These are phyloP conservation scores for Kwoniella botswanensis DNA, from an alignment of 768 basidiomycete species.

Conservation along the genomic window DNA sequence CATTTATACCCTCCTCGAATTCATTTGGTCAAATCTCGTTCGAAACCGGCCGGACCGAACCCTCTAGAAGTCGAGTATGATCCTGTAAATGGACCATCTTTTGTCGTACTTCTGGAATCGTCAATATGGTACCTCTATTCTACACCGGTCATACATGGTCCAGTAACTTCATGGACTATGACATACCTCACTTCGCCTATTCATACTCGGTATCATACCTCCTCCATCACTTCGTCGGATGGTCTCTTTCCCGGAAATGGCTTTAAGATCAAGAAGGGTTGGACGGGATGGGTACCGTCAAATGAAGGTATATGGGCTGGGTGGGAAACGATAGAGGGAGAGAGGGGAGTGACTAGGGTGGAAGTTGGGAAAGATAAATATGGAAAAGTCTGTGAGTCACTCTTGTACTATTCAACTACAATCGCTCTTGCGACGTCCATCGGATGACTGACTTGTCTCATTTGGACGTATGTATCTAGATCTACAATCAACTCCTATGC, in stretches of 20 bases:
- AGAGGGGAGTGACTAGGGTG: slow-evolving; percentile 28
- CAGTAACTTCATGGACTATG: slow-evolving; percentile 24
- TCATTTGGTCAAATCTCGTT: slow-evolving; percentile 3
- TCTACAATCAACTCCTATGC: slow-evolving; percentile 35
- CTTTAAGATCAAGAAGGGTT: slow-evolving; percentile 27
- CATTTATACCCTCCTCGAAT: slow-evolving; percentile 38
- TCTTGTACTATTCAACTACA: background rate
- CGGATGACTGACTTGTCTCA: background rate
- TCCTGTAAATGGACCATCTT: slow-evolving; percentile 30
- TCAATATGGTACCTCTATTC: slow-evolving; percentile 23
- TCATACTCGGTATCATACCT: slow-evolving; percentile 29
- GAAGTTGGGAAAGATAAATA: slow-evolving; percentile 33
- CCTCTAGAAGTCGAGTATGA: slow-evolving; percentile 19
- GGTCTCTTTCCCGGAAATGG: slow-evolving; percentile 19
- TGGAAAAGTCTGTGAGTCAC: slow-evolving; percentile 34
- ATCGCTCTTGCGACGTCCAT: background rate
- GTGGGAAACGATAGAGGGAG: slow-evolving; percentile 27
- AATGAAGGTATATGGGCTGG: slow-evolving; percentile 44
- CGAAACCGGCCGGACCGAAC: slow-evolving; percentile 32
- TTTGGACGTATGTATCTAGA: slow-evolving; percentile 12
- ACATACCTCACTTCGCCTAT: slow-evolving; percentile 31
- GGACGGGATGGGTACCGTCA: slow-evolving; percentile 33
- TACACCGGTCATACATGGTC: background rate
- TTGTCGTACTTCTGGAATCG: slow-evolving; percentile 29
- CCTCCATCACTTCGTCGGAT: background rate